phyloP scores from a whole-genome alignment of 139 green algal genomes.

The Chlorella sp. region DNA sequence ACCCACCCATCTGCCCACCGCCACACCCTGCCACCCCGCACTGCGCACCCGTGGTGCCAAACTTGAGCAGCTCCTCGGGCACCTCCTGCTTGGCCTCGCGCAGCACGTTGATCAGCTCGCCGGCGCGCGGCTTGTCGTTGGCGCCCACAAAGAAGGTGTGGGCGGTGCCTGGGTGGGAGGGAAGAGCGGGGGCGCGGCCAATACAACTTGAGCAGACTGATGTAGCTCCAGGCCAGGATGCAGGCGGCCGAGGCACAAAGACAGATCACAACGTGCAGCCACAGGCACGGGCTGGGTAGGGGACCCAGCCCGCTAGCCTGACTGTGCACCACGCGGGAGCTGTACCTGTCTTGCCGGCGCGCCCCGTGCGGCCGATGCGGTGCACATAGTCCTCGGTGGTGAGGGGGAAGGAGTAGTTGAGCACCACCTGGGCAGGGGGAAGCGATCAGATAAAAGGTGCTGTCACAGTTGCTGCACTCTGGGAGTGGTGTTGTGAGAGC shows the following conservation, averaged over 20 bases:
- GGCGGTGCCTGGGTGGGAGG: slow-evolving; percentile 62
- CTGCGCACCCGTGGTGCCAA: slow-evolving; percentile 79
- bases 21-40: background rate
- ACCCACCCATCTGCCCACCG: too few relatives aligned
- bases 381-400: slow-evolving; percentile 99
- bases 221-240: too few relatives aligned
- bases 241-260: too few relatives aligned
- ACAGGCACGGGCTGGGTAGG: too few relatives aligned
- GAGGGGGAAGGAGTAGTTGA: slow-evolving; percentile 98
- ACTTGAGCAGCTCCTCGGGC: slow-evolving; percentile 86
- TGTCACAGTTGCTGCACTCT: too few relatives aligned
- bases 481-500: too few relatives aligned
- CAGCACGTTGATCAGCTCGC: slow-evolving; percentile 98
- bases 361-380: slow-evolving; percentile 94
- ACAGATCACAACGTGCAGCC: too few relatives aligned
- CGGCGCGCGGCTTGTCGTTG: slow-evolving; percentile 83
- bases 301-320: too few relatives aligned
- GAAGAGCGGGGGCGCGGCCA: background rate
- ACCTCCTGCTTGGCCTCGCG: slow-evolving; percentile 90
- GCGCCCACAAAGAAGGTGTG: slow-evolving; percentile 91
- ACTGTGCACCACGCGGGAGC: too few relatives aligned
- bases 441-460: too few relatives aligned
- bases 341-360: slow-evolving; percentile 90
- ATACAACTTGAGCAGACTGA: too few relatives aligned
- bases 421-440: slow-evolving; percentile 62